phyloP scores from a whole-genome alignment of 208 protist genomes.

The Spongospora subterranea region DNA sequence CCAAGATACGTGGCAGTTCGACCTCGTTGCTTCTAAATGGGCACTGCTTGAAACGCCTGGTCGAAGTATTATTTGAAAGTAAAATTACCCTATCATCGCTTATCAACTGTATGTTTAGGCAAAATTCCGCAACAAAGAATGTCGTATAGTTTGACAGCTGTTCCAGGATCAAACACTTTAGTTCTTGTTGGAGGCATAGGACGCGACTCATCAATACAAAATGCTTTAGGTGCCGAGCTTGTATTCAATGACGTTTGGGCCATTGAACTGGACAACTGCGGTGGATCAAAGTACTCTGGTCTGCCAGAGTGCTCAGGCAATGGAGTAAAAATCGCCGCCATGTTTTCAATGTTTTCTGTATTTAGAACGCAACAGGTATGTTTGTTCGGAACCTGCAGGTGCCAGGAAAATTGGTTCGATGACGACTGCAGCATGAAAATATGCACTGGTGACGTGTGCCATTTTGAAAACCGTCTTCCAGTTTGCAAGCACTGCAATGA shows the following conservation, averaged over 20 bases:
- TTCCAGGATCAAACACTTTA: not conserved
- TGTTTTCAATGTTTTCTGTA: not conserved
- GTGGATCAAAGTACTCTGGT: not conserved
- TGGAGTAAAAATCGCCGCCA: not conserved
- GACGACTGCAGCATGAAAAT: constrained; percentile 43
- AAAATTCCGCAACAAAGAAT: not conserved
- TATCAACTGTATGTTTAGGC: not conserved
- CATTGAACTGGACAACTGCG: constrained; percentile 33
- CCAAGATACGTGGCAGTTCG: constrained; percentile 47
- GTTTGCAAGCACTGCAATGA: constrained; percentile 29
- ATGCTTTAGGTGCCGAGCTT: not conserved
- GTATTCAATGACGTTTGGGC: constrained; percentile 49
- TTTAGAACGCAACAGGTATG: not conserved
- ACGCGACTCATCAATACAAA: not conserved
- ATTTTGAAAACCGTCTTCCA: not conserved
- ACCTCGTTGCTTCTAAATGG: constrained; percentile 1
- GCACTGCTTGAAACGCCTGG: not conserved
- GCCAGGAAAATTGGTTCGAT: constrained; percentile 39
- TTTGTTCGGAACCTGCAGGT: not conserved
- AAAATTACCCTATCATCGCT: too few species aligned
- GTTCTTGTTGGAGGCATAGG: not conserved
- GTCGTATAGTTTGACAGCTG: not conserved
- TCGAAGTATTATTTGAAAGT: not conserved
- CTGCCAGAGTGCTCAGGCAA: constrained; percentile 4
- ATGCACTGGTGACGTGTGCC: constrained; percentile 4